Percentiles rank a stretch among this genome's conserved stretches.
phyloP scores from a whole-genome alignment of 768 basidiomycete genomes.

The Rhizopogon vesiculosus region DNA sequence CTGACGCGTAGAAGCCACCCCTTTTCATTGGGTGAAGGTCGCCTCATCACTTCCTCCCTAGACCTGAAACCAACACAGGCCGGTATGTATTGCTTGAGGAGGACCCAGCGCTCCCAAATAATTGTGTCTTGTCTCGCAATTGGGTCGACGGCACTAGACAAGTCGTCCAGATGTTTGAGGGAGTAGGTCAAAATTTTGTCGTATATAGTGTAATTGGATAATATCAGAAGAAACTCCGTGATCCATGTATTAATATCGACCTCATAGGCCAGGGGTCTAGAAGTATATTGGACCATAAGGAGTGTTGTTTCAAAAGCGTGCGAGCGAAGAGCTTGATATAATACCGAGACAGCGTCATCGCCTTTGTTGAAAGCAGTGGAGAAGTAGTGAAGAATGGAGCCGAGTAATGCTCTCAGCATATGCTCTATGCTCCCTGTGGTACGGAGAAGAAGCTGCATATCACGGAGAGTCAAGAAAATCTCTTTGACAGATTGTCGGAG shows the following conservation, averaged over 20 bases:
- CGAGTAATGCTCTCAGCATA: not conserved
- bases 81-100: not conserved
- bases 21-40: not conserved
- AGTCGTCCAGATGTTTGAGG: not conserved
- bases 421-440: not conserved
- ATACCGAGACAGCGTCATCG: not conserved
- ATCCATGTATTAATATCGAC: not conserved
- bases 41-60: not conserved
- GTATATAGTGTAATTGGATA: not conserved
- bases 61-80: not conserved
- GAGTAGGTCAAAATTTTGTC: not conserved
- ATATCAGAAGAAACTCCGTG: not conserved
- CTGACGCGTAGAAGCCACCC: not conserved
- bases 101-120: not conserved
- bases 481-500: not conserved
- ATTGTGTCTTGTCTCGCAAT: not conserved
- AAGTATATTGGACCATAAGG: not conserved
- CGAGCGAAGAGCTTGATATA: not conserved
- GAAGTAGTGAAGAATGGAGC: not conserved
- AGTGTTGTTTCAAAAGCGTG: not conserved
- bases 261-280: not conserved
- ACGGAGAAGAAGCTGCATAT: not conserved
- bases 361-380: not conserved
- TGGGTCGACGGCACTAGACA: not conserved
- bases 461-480: not conserved